These are phyloP conservation scores for Pestalotiopsis sp. DNA, from an alignment of 2,329 filamentous ascomycete genomes.

Conservation along the genomic window DNA sequence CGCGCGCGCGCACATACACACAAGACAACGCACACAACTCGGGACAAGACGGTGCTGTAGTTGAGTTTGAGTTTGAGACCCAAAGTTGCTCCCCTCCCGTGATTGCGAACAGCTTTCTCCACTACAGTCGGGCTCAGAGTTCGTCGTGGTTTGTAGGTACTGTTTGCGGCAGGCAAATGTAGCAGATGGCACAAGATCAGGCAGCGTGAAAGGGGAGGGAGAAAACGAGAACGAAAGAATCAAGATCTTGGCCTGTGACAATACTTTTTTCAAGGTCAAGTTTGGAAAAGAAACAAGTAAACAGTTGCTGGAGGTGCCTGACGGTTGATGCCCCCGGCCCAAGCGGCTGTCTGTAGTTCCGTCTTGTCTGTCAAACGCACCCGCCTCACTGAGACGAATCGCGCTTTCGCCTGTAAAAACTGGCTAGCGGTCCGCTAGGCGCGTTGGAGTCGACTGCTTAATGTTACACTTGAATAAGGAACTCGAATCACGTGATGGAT, in stretches of 20 bases:
- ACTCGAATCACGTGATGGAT: conserved; percentile 15
- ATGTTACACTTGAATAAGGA: neutral
- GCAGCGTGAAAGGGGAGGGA: neutral
- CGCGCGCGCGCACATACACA: no score
- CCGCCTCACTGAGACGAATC: neutral
- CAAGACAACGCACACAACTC: no score
- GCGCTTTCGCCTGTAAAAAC: neutral
- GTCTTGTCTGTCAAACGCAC: neutral
- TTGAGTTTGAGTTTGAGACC: neutral
- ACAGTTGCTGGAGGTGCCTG: neutral
- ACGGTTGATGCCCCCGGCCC: neutral
- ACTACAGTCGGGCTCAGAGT: neutral
- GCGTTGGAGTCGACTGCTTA: neutral
- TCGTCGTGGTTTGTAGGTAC: neutral
- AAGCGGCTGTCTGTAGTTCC: neutral
- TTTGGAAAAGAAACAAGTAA: neutral
- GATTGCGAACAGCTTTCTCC: neutral
- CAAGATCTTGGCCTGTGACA: neutral
- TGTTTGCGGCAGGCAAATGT: neutral
- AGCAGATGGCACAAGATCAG: neutral
- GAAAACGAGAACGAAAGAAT: no score
- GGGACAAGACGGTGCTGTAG: neutral
- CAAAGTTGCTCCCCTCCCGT: neutral
- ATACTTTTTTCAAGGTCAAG: neutral
- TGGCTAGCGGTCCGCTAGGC: neutral